A percentile compares a stretch with the other conserved stretches of the same genome.
phyloP scores from a whole-genome alignment of 2,329 filamentous ascomycete species.

The Ophiostoma quercus region DNA sequence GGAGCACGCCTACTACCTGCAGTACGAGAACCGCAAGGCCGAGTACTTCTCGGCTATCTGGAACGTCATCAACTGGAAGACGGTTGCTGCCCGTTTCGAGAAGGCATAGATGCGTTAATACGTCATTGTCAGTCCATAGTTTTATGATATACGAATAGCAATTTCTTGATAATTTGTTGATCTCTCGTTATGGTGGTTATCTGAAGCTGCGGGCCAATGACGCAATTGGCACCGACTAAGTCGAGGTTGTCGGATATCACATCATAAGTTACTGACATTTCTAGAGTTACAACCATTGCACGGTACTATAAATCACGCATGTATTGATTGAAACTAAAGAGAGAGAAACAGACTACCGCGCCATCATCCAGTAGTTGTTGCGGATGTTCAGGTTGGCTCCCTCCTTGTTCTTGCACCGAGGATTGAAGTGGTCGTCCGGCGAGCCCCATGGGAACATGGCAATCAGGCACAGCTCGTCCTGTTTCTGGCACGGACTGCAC shows the following conservation, averaged over 20 bases:
- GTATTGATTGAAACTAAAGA: background rate
- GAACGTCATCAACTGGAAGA: constrained; percentile 96
- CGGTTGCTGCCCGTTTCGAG: constrained; percentile 68
- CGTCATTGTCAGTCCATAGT: background rate
- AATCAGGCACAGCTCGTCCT: constrained; percentile 36
- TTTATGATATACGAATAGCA: constrained; percentile 1
- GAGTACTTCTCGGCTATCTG: constrained; percentile 93
- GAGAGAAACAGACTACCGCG: background rate
- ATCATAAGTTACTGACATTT: background rate
- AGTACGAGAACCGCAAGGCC: constrained; percentile 95
- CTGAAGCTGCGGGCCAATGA: background rate
- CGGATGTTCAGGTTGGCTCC: background rate
- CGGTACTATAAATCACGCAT: background rate
- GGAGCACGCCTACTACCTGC: constrained; percentile 94
- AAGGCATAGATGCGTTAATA: constrained; percentile 24
- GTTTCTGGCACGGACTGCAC: constrained; percentile 32
- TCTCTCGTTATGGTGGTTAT: background rate
- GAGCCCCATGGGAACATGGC: constrained; percentile 39
- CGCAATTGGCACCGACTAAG: background rate
- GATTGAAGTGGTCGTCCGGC: constrained; percentile 29
- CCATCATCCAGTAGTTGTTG: constrained; percentile 4
- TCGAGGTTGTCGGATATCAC: background rate
- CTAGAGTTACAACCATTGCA: background rate
- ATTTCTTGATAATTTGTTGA: background rate
- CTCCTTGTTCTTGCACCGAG: constrained; percentile 19